These are phyloP conservation scores for Ceratocystiopsis sp. DNA, from an alignment of 2,329 filamentous ascomycete species.

Conservation along the genomic window DNA sequence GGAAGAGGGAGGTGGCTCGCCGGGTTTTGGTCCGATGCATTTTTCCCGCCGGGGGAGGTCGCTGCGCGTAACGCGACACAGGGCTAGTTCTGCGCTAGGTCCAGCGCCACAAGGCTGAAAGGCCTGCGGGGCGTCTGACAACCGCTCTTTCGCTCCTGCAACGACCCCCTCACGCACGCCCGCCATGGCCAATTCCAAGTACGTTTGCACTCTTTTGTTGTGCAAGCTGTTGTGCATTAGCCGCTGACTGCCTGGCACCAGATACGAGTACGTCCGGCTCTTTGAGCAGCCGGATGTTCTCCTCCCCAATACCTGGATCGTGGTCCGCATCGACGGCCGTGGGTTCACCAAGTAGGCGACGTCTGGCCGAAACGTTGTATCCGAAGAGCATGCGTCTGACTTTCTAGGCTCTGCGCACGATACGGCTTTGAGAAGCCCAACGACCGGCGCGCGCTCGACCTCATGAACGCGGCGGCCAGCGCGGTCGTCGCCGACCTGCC, in stretches of 20 bases:
- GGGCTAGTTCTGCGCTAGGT: too few relatives aligned
- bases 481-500: conserved; percentile 69
- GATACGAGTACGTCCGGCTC: conserved; percentile 81
- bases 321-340: conserved; percentile 82
- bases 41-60: too few relatives aligned
- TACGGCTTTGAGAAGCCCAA: conserved; percentile 88
- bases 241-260: conserved; percentile 18
- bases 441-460: conserved; percentile 66
- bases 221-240: neutral
- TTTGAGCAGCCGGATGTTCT: conserved; percentile 75
- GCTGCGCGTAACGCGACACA: too few relatives aligned
- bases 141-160: neutral
- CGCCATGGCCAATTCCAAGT: conserved; percentile 15
- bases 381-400: too few relatives aligned
- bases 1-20: too few relatives aligned
- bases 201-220: conserved; percentile 3
- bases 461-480: conserved; percentile 90
- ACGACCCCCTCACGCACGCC: neutral
- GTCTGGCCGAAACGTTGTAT: too few relatives aligned
- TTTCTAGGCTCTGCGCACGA: conserved; percentile 54
- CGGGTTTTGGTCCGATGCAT: too few relatives aligned
- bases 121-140: neutral
- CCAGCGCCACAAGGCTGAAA: neutral
- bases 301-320: conserved; percentile 86
- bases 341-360: conserved; percentile 70